These are phyloP conservation scores for Yarrowia sp. DNA, from an alignment of 805 yeast genomes.

Conservation along the genomic window DNA sequence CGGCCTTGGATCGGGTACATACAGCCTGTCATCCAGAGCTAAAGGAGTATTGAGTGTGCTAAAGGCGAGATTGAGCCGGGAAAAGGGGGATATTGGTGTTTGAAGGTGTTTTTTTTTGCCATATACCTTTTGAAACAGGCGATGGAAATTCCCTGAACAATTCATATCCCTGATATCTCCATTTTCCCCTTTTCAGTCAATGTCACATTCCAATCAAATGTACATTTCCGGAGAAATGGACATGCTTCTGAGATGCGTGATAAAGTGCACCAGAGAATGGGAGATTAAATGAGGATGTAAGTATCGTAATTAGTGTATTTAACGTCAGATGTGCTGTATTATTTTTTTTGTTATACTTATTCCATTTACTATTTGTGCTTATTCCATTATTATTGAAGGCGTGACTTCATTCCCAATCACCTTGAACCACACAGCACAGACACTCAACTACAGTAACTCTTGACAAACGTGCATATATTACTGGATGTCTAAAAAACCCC, in stretches of 20 bases:
- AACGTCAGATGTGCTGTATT: no score
- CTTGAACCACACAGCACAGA: no score
- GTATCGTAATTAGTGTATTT: no score
- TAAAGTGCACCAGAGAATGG: constrained; percentile 10
- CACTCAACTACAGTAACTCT: no score
- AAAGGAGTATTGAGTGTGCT: not conserved
- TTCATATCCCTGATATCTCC: no score
- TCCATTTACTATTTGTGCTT: no score
- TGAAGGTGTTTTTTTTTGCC: not conserved
- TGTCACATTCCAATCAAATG: not conserved
- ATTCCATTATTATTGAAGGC: no score
- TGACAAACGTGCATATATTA: no score
- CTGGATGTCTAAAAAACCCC: no score
- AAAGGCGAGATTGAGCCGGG: not conserved
- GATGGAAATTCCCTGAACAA: not conserved
- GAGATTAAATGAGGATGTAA: no score
- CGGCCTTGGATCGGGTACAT: not conserved
- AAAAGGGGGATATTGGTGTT: not conserved
- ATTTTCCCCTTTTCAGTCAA: not conserved
- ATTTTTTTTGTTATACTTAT: no score
- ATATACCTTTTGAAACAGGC: not conserved
- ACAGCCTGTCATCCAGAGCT: constrained; percentile 9
- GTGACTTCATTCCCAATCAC: no score
- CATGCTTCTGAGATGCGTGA: constrained; percentile 11
- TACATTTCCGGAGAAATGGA: constrained; percentile 18